Percentiles rank a stretch among this genome's conserved stretches.
These are phyloP conservation scores for Parafenestella ontariensis DNA, from an alignment of 2,329 filamentous ascomycete species.

Conservation along the genomic window DNA sequence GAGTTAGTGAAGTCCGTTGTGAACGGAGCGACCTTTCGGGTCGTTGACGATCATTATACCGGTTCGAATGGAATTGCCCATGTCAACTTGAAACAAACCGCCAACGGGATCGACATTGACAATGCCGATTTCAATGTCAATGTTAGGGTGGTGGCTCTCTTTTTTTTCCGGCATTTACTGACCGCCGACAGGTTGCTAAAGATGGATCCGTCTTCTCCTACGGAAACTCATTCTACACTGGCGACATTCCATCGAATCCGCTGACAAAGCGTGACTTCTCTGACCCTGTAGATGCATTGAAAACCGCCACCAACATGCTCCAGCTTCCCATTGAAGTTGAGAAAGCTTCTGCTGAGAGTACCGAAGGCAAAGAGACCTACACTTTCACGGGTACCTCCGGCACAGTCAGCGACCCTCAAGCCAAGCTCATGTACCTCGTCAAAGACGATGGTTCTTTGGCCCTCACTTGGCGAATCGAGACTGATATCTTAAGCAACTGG, in stretches of 20 bases:
- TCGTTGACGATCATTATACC: slow-evolving; percentile 1
- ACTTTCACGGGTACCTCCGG: slow-evolving; percentile 53
- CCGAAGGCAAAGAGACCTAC: slow-evolving; percentile 46
- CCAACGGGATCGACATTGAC: slow-evolving; percentile 64
- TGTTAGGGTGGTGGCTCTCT: background rate
- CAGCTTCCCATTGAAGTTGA: slow-evolving; percentile 51
- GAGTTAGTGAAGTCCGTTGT: slow-evolving; percentile 4
- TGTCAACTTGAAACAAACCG: slow-evolving; percentile 65
- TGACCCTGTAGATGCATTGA: slow-evolving; percentile 53
- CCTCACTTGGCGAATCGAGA: slow-evolving; percentile 67
- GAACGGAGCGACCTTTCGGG: slow-evolving; percentile 3
- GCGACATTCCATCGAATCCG: slow-evolving; percentile 31
- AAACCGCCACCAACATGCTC: slow-evolving; percentile 48
- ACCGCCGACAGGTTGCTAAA: slow-evolving; percentile 52
- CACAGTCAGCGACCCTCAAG: slow-evolving; percentile 59
- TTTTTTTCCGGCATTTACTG: background rate
- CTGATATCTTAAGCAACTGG: slow-evolving; percentile 63
- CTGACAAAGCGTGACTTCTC: slow-evolving; percentile 38
- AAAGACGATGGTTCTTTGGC: slow-evolving; percentile 53
- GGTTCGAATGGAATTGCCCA: slow-evolving; percentile 62
- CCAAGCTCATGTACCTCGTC: slow-evolving; percentile 62
- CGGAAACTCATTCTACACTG: slow-evolving; percentile 56
- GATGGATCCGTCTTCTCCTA: slow-evolving; percentile 63
- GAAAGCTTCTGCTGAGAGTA: slow-evolving; percentile 37
- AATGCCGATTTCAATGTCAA: slow-evolving; percentile 63